Evolutionary conservation across 345 rosid species (phyloP), one percentile per base, ranked within the genome.

Genomic region (Microthlaspi erraticum): DNA sequence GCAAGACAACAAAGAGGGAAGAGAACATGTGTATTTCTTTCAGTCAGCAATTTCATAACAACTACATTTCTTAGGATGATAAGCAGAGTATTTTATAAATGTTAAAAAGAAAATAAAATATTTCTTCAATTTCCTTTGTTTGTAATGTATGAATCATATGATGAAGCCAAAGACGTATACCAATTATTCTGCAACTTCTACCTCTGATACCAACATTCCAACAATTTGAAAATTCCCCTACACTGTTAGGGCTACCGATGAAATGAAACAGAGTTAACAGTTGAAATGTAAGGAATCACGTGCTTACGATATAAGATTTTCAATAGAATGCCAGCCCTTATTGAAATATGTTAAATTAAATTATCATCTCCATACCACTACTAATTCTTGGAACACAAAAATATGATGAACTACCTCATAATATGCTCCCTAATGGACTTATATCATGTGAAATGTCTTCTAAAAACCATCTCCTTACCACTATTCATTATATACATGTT

Each of bases 101-200:
- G 42, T 37, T 37, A 53, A 10, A n/a, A 64, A 72, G 11, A 44
- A 55, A 20, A 44, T 0, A 12, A 39, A 51, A 31, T 5, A 6
- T 51, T 46, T 73, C 51, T 73, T 34, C 18, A 46, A 10, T 43
- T 26, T 70, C 11, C 14, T 17, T 2, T 59, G 16, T 64, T 8
- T 12, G 37, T 37, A 23, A 43, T 16, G 58, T 44, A 63, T n/a
- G n/a, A n/a, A n/a, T n/a, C n/a, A n/a, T n/a, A n/a, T 23, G 41
- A 36, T 72, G 77, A 32, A 18, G 69, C 64, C 48, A 49, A 38
- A 58, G 50, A 58, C 58, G 48, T 29, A 55, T 16, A 37, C 49
- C 43, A 23, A 37, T 42, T 46, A 19, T 46, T 33, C 20, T 16
- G 50, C 56, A 48, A 20, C 43, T 52, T 62, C 37, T 61, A 42